A percentile compares a stretch with the other conserved stretches of the same genome.
Conservation (phyloP, 1,284 basidiomycete genomes). For the Spongispora temasekensis region DNA sequence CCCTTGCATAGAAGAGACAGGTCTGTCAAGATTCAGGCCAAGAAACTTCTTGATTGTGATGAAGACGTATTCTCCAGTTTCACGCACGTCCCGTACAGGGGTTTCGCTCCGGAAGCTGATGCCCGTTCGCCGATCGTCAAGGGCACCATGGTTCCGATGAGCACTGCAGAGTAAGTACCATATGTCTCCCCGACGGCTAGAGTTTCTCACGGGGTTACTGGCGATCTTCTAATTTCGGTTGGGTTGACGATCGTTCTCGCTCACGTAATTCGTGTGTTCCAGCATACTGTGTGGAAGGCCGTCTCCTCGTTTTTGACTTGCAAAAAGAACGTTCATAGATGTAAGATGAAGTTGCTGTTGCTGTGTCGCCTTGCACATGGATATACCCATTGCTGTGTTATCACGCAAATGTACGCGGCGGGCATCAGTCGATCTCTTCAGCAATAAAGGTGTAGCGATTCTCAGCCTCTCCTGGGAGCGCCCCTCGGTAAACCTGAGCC, state of each 20-base stretch:
- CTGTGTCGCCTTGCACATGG: too few species aligned
- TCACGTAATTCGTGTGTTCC: conserved; percentile 17
- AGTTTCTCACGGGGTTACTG: conserved; percentile 7
- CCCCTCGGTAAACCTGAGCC: conserved; percentile 29
- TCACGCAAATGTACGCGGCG: too few species aligned
- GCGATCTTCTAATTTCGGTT: conserved; percentile 18
- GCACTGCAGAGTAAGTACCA: conserved; percentile 23
- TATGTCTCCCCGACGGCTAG: conserved; percentile 3
- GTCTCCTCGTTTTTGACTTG: conserved; percentile 19
- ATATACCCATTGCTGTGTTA: too few species aligned
- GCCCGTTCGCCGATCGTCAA: conserved; percentile 32
- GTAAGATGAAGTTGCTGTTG: too few species aligned
- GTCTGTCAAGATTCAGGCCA: conserved; percentile 1
- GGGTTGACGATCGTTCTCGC: conserved; percentile 15
- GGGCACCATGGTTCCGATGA: conserved; percentile 24
- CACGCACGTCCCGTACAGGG: conserved; percentile 16
- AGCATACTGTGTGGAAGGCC: conserved; percentile 33
- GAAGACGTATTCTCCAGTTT: conserved; percentile 11
- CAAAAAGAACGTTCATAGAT: too few species aligned
- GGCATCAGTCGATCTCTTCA: too few species aligned
- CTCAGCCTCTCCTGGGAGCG: conserved; percentile 25
- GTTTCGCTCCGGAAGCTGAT: conserved; percentile 17
- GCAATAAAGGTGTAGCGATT: background rate
- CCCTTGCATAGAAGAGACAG: background rate
- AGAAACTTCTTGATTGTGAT: conserved; percentile 1